Evolutionary conservation across 2,329 filamentous ascomycete genomes (phyloP), one percentile per base, ranked within the genome.

Genomic region (Cytospora schulzeri): DNA sequence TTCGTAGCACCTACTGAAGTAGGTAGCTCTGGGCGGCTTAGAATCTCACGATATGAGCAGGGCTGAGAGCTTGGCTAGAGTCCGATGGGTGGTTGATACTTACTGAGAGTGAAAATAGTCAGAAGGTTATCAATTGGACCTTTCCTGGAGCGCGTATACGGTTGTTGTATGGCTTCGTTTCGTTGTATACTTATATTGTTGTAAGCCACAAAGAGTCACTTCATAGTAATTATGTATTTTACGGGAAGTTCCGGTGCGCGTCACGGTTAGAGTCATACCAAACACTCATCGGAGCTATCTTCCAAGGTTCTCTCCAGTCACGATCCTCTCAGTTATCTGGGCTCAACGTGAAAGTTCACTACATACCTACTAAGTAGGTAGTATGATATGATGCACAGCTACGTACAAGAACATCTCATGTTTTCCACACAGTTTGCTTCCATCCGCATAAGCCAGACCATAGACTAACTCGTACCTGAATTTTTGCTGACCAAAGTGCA

Each of bases 401-500:
- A n/a, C 19, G n/a, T 22, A 41, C 41, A n/a, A n/a, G 19, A 7
- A n/a, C 11, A 3, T 11, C 41, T 11, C 4, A 45, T 24, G 4
- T 4, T 12, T 4, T 48, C n/a, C 24, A 24, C 17, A 4, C n/a
- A n/a, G 50, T 24, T 12, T 14, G 24, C n/a, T 48, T 48, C 45
- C n/a, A 22, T 4, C n/a, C n/a, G 38, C 35, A 45, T 48, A 28
- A 55, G 38, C 14, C 33, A 35, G 38, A 17, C 22, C 26, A 9
- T 52, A 35, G 19, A 31, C 15, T 12, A n/a, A 51, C 22, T 28
- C 48, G 28, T 15, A 38, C 15, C 48, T 35, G 31, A 11, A n/a
- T 50, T 28, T 60, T 22, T 61, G 60, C 60, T 62, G 60, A 62
- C 60, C 52, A 62, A 62, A 56, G 26, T 19, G 17, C 12, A 24